Base-by-base conservation (phyloP, 768 basidiomycete genomes). In the Flagelloscypha sp. region DNA sequence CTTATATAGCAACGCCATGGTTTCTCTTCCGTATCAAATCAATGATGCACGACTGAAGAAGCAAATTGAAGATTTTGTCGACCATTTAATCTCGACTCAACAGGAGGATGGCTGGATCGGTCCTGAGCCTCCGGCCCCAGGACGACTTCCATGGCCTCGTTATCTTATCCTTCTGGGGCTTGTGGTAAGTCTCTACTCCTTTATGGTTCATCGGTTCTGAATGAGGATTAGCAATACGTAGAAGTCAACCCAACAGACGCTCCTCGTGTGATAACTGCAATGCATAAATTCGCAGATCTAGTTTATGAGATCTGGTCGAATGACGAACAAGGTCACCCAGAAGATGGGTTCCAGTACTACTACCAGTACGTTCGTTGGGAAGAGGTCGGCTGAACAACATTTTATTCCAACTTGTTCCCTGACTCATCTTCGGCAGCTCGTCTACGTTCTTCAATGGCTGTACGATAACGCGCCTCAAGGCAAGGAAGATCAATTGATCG, bases 211-310 rank as follows among this genome's bases (percentile, higher is more conserved):
- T n/a, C n/a, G n/a, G n/a, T n/a, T n/a, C n/a, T n/a, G n/a, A n/a
- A n/a, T n/a, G n/a, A n/a, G n/a, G n/a, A n/a, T n/a, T n/a, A 64
- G 64, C 63, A 65, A 63, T 66, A 65, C 28, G 64, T 63, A 3
- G 64, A 66, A 42, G 63, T 62, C 6, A 63, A 66, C 35, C 49
- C 58, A 0, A 46, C 57, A 1, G 59, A 65, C 30, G 49, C 57
- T 2, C 40, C 48, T 21, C 52, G 62, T 10, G 64, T 66, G 18
- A 49, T 63, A 6, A 53, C 59, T 27, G 49, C 62, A 0, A 61
- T 66, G 54, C 62, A 65, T 36, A 48, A 44, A 7, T 66, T 66
- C 34, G 30, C 58, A 20, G 44, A 57, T 0, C 51, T 63, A 2
- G 55, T 45, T 1, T 52, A 66, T 44, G 53, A 52, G 2, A 52